Percentiles rank a stretch among this genome's conserved stretches.
These are phyloP conservation scores for Pezicula radicicola DNA, from an alignment of 2,329 filamentous ascomycete genomes.

Conservation along the genomic window DNA sequence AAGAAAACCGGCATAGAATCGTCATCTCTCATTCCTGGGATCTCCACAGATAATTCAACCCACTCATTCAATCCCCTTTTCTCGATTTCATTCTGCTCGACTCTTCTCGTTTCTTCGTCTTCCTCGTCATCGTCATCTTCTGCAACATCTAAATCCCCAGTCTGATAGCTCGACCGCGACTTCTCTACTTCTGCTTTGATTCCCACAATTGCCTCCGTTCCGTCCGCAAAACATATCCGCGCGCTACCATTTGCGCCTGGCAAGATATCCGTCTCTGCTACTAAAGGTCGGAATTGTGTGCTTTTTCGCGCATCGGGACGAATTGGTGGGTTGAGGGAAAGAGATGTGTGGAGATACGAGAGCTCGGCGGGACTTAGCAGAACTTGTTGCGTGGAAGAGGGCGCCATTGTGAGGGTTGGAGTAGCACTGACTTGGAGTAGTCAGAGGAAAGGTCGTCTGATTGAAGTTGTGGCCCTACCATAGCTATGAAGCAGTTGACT, in stretches of 20 bases:
- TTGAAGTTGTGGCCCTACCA: neutral
- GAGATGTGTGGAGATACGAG: slow-evolving; percentile 87
- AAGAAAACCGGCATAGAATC: slow-evolving; percentile 86
- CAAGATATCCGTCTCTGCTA: slow-evolving; percentile 86
- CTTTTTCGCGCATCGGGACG: slow-evolving; percentile 82
- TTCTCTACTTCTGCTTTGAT: slow-evolving; percentile 93
- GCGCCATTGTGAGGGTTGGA: slow-evolving; percentile 45
- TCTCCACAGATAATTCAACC: slow-evolving; percentile 89
- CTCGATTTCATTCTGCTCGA: slow-evolving; percentile 30
- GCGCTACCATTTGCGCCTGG: slow-evolving; percentile 90
- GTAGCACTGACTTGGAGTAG: neutral
- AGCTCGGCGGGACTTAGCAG: slow-evolving; percentile 94
- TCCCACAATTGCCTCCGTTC: slow-evolving; percentile 92
- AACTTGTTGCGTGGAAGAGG: slow-evolving; percentile 54
- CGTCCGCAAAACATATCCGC: slow-evolving; percentile 89
- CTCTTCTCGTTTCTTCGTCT: slow-evolving; percentile 27
- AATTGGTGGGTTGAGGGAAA: slow-evolving; percentile 77
- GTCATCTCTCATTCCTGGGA: slow-evolving; percentile 87
- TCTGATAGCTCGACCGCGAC: slow-evolving; percentile 39
- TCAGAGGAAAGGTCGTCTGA: neutral
- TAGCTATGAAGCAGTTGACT: too few species aligned
- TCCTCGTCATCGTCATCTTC: slow-evolving; percentile 29
- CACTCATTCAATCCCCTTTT: slow-evolving; percentile 61
- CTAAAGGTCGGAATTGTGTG: slow-evolving; percentile 85
- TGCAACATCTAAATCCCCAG: slow-evolving; percentile 20